A percentile compares a stretch with the other conserved stretches of the same genome.
Conservation (phyloP, 1,284 basidiomycete genomes). For the Cerioporus squamosus region DNA sequence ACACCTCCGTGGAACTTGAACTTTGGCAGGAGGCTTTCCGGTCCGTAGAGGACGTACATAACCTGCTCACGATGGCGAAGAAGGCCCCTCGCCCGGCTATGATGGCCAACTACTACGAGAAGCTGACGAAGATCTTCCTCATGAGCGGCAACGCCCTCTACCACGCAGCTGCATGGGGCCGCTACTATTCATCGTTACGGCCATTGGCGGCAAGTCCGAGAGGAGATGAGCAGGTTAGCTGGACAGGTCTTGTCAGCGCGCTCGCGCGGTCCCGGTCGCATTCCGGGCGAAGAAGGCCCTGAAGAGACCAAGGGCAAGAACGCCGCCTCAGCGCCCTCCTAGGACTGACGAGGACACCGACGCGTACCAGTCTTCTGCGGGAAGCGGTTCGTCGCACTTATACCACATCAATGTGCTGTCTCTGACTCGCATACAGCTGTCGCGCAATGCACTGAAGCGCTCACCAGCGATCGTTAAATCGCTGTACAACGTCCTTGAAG, state of each 20-base stretch:
- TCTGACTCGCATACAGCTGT: constrained; percentile 51
- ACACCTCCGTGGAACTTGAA: constrained; percentile 98
- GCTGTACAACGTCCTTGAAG: constrained; percentile 92
- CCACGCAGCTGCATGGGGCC: constrained; percentile 96
- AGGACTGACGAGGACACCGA: constrained; percentile 86
- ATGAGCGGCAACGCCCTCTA: constrained; percentile 94
- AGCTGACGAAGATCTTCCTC: constrained; percentile 94
- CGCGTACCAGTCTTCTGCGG: constrained; percentile 82
- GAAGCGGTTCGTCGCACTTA: constrained; percentile 70
- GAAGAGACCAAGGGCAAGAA: constrained; percentile 77
- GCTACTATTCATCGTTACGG: constrained; percentile 77
- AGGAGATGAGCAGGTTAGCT: constrained; percentile 84
- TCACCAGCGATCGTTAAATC: constrained; percentile 78
- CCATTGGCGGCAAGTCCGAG: constrained; percentile 71
- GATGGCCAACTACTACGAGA: constrained; percentile 99
- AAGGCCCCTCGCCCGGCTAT: constrained; percentile 91
- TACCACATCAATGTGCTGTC: not conserved
- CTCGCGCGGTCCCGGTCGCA: constrained; percentile 91
- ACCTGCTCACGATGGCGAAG: constrained; percentile 91
- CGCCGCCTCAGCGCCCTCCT: constrained; percentile 87
- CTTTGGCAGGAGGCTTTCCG: constrained; percentile 99
- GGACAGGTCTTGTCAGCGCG: constrained; percentile 92
- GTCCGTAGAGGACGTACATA: constrained; percentile 98
- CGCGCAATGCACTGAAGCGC: constrained; percentile 86
- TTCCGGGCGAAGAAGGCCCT: constrained; percentile 62